Conservation (phyloP, 106 monocot species). For the Platanthera guangdongensis region DNA sequence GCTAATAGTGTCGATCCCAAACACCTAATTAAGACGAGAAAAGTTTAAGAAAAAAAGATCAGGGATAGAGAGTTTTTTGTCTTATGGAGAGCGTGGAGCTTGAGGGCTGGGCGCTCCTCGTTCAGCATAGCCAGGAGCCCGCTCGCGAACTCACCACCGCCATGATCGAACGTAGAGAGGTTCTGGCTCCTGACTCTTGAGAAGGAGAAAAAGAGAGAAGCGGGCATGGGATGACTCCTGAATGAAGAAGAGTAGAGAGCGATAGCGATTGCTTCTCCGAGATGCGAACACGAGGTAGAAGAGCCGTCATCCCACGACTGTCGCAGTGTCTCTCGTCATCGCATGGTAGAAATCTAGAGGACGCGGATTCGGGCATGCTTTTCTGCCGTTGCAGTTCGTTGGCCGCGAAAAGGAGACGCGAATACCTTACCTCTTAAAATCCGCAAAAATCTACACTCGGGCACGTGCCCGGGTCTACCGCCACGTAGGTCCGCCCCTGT, state of each 20-base stretch:
- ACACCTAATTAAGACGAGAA: not conserved
- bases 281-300: no score
- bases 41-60: not conserved
- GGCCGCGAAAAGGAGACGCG: no score
- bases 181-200: not conserved
- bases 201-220: no score
- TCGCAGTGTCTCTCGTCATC: no score
- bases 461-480: no score
- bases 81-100: conserved; percentile 80
- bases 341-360: no score
- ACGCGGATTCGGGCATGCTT: no score
- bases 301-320: no score
- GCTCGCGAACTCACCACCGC: conserved; percentile 67
- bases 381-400: no score
- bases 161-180: conserved; percentile 4
- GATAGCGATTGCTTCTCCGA: not conserved
- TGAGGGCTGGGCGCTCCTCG: conserved; percentile 59
- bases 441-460: no score
- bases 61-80: conserved; percentile 34
- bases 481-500: no score
- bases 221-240: not conserved
- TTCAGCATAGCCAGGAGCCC: conserved; percentile 76
- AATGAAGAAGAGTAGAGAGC: not conserved
- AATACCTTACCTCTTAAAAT: no score
- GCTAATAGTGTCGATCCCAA: not conserved